Evolutionary conservation across 139 green algal genomes (phyloP).

Genomic region (Picochlorum sp.): DNA sequence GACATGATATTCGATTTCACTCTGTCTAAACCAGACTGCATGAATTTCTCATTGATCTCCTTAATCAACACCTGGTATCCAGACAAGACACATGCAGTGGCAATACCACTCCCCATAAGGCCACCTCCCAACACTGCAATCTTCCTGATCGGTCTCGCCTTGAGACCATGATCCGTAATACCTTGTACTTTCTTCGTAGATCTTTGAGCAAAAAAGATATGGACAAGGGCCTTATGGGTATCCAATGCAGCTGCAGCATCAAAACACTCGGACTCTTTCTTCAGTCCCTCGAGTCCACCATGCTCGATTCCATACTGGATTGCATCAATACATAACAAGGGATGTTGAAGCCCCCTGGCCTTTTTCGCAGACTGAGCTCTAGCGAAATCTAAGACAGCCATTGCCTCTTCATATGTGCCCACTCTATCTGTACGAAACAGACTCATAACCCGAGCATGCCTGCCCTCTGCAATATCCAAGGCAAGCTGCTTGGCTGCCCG

Average conservation of each 20-base stretch:
- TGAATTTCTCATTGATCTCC: conserved; percentile 95
- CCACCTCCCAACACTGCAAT: conserved; percentile 92
- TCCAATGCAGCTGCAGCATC: conserved; percentile 56
- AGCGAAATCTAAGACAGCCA: conserved; percentile 75
- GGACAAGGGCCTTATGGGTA: conserved; percentile 87
- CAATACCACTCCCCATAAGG: conserved; percentile 96
- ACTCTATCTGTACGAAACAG: conserved; percentile 60
- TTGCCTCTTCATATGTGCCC: conserved; percentile 63
- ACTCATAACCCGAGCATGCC: background rate
- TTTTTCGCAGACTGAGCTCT: conserved; percentile 43
- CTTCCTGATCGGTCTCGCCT: conserved; percentile 57
- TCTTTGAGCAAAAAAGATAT: conserved; percentile 97
- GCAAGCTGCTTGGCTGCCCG: conserved; percentile 46
- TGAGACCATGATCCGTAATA: conserved; percentile 79
- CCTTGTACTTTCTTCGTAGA: conserved; percentile 82
- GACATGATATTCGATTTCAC: conserved; percentile 80
- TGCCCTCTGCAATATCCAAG: conserved; percentile 69
- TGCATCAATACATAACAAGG: conserved; percentile 87
- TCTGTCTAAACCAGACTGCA: conserved; percentile 79
- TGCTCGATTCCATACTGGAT: conserved; percentile 69
- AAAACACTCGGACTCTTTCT: conserved; percentile 64
- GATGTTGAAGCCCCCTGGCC: conserved; percentile 72
- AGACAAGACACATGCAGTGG: conserved; percentile 68
- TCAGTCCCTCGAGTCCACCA: conserved; percentile 71
- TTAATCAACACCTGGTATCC: conserved; percentile 86